phyloP scores from a whole-genome alignment of 345 rosid genomes.

The sweet orange (Citrus sinensis) region DVS_A1.0 CM039166.1:25925001-25925500 shows the following conservation, averaged over 20 bases:
- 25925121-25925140: background rate
- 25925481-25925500: background rate
- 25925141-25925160: background rate
- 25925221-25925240: background rate
- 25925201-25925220: background rate
- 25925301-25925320: background rate
- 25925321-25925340: background rate
- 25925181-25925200: background rate
- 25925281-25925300: background rate
- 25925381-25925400: background rate
- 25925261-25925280: too few relatives aligned
- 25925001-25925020: background rate
- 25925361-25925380: background rate
- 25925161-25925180: background rate
- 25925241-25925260: background rate
- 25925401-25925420: background rate
- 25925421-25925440: conserved; percentile 14
- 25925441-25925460: background rate
- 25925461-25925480: background rate
- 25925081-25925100: background rate
- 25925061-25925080: background rate
- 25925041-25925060: background rate
- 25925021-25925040: background rate
- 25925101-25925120: background rate
- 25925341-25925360: background rate